phyloP scores from a whole-genome alignment of 148 eudicot species.

The Hydrangea macrophylla region DNA sequence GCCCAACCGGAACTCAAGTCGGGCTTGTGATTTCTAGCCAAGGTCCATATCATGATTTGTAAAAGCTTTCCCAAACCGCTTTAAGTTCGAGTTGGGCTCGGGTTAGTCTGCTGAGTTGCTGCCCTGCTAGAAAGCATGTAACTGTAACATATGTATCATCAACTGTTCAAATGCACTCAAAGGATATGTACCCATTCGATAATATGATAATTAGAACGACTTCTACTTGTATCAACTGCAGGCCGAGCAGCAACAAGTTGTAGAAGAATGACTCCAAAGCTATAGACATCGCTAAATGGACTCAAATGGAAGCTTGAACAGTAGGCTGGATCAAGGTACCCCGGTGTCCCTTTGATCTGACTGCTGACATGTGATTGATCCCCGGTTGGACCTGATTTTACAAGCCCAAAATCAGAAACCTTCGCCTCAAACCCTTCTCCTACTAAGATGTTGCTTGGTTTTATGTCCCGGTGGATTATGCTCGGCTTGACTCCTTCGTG shows the following conservation, averaged over 20 bases:
- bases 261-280: conserved; percentile 48
- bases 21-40: too few relatives aligned
- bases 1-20: too few relatives aligned
- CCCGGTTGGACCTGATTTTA: conserved; percentile 39
- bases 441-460: conserved; percentile 47
- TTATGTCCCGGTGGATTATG: conserved; percentile 49
- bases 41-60: too few relatives aligned
- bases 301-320: conserved; percentile 38
- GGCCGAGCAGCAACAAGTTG: conserved; percentile 48
- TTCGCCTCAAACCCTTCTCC: conserved; percentile 47
- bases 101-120: too few relatives aligned
- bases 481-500: conserved; percentile 42
- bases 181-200: conserved; percentile 36
- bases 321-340: conserved; percentile 55
- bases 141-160: too few relatives aligned
- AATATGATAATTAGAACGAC: conserved; percentile 26
- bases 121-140: too few relatives aligned
- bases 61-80: too few relatives aligned
- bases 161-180: not conserved
- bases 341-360: conserved; percentile 48
- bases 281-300: conserved; percentile 43
- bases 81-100: too few relatives aligned
- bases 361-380: conserved; percentile 52
- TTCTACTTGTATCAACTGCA: conserved; percentile 28
- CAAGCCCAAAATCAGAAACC: conserved; percentile 51